Evolutionary conservation across 768 basidiomycete genomes (phyloP), one percentile per base, ranked within the genome.

Genomic region (Multifurca ochricompacta): DNA sequence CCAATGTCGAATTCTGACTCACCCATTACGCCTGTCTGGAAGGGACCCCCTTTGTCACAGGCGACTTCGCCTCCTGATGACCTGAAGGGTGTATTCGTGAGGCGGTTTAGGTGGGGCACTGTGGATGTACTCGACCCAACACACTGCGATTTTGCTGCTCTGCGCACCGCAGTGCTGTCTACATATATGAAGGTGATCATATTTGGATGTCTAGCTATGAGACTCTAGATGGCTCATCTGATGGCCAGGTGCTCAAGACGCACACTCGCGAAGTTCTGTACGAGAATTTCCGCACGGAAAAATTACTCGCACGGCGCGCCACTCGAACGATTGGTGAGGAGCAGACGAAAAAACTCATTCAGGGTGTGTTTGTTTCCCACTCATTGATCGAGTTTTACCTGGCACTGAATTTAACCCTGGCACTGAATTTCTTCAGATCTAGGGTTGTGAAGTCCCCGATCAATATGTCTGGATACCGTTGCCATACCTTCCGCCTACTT

Each of bases 231-330:
- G 46, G 37, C 31, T 43, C 36, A 46, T 53, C 21, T 14, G 21
- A 65, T 35, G 31, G 31, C 6, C 19, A 92, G 89, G 75, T 86
- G 63, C 75, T 95, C 56, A 91, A 90, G 71, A 79, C 74, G 41
- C 82, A 81, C 54, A 94, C 92, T 30, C 84, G 84, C 62, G 89
- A 95, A 67, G 87, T 91, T 53, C 70, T 94, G 69, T 97, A 97
- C 68, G 94, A 97, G 74, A 85, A 84, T 63, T 97, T 85, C 69
- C 77, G 94, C 65, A 93, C 90, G 1, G 91, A 92, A 73, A 91
- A 91, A 70, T 78, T 93, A 52, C 80, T 93, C 18, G 89, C 87
- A 41, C 79, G 88, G 60, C 85, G 91, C 59, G 90, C 87, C 19
- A 91, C 90, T 19, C 77, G 78, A 62, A 78, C 81, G 59, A 89